These are phyloP conservation scores for Cladosporium colombiae DNA, from an alignment of 2,329 filamentous ascomycete genomes.

Conservation along the genomic window DNA sequence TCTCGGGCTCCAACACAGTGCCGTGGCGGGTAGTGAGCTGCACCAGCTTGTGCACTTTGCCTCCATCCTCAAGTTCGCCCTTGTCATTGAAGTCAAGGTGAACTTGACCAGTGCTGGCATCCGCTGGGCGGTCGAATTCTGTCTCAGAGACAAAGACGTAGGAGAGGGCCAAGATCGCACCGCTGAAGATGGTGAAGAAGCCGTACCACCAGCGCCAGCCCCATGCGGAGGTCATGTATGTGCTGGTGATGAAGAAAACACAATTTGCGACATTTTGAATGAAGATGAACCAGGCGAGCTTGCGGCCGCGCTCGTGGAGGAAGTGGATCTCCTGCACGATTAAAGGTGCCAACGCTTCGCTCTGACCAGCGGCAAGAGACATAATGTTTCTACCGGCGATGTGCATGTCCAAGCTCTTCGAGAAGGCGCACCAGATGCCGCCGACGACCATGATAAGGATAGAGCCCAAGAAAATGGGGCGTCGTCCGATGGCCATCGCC, in stretches of 20 bases:
- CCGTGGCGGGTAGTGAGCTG: slow-evolving; percentile 15
- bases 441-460: slow-evolving; percentile 32
- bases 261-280: slow-evolving; percentile 9
- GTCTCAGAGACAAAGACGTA: slow-evolving; percentile 45
- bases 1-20: slow-evolving; percentile 11
- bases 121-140: slow-evolving; percentile 37
- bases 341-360: slow-evolving; percentile 25
- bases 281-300: slow-evolving; percentile 11
- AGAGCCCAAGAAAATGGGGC: slow-evolving; percentile 34
- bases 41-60: slow-evolving; percentile 11
- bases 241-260: slow-evolving; percentile 17
- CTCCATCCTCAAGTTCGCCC: slow-evolving; percentile 13
- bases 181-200: slow-evolving; percentile 21
- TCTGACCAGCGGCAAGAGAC: slow-evolving; percentile 31
- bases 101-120: slow-evolving; percentile 16
- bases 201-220: slow-evolving; percentile 18
- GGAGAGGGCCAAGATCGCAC: slow-evolving; percentile 36
- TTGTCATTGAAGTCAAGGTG: slow-evolving; percentile 16
- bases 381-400: slow-evolving; percentile 33
- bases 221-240: slow-evolving; percentile 16
- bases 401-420: slow-evolving; percentile 24
- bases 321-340: slow-evolving; percentile 26
- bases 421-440: slow-evolving; percentile 28
- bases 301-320: slow-evolving; percentile 27
- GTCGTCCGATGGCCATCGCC: slow-evolving; percentile 35